phyloP scores from a whole-genome alignment of 768 basidiomycete species.

The Exsudoporus frostii region DNA sequence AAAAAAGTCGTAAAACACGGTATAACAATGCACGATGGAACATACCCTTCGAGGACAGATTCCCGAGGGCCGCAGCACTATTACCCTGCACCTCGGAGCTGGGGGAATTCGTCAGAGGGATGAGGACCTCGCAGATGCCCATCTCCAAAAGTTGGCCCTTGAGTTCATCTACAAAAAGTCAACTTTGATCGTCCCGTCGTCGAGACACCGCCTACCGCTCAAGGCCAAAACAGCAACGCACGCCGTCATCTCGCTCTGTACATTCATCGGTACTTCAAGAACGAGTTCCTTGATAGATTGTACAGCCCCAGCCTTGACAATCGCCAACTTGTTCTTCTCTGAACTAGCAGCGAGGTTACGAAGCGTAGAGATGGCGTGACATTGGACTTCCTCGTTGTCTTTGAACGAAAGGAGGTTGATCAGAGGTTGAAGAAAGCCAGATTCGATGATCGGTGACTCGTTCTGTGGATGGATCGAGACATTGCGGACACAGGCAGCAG shows the following conservation, averaged over 20 bases:
- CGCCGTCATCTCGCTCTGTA: slow-evolving; percentile 99
- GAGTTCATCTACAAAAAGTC: slow-evolving; percentile 71
- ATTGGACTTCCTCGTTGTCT: slow-evolving; percentile 99
- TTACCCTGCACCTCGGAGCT: slow-evolving; percentile 99
- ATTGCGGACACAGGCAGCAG: slow-evolving; percentile 97
- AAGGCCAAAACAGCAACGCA: slow-evolving; percentile 95
- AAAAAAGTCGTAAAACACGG: background rate
- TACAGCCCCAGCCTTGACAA: slow-evolving; percentile 96
- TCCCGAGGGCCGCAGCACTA: slow-evolving; percentile 95
- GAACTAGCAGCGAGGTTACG: slow-evolving; percentile 95
- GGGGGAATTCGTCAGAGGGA: slow-evolving; percentile 92
- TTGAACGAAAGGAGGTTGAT: slow-evolving; percentile 97
- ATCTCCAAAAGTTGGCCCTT: slow-evolving; percentile 96
- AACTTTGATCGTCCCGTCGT: background rate
- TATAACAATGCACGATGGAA: background rate
- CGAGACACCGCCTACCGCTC: slow-evolving; percentile 62
- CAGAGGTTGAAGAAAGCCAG: slow-evolving; percentile 92
- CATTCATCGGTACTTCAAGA: slow-evolving; percentile 89
- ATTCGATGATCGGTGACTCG: slow-evolving; percentile 98
- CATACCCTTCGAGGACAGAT: slow-evolving; percentile 92
- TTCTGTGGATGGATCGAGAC: slow-evolving; percentile 98
- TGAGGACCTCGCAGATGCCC: slow-evolving; percentile 97
- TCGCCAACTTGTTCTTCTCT: slow-evolving; percentile 97
- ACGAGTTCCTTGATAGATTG: slow-evolving; percentile 97
- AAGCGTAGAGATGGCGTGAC: slow-evolving; percentile 96